Conservation (phyloP, 768 basidiomycete species). For the Glaciozyma martinii region DNA sequence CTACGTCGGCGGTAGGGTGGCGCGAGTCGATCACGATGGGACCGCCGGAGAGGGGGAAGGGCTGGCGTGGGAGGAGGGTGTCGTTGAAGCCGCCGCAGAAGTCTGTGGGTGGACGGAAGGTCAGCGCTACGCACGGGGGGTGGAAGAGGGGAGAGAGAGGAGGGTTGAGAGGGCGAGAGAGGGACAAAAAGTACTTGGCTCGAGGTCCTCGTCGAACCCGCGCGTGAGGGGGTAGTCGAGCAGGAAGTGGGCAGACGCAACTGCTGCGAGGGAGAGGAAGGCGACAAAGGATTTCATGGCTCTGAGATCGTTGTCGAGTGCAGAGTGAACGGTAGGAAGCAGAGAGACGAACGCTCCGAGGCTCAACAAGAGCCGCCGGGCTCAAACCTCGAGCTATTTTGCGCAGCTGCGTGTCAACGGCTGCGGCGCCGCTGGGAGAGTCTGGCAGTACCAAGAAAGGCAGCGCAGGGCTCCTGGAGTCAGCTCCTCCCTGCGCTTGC, state of each 20-base stretch:
- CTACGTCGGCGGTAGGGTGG: constrained; percentile 56
- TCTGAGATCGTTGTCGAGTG: not conserved
- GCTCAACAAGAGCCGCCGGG: too few relatives aligned
- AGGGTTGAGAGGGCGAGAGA: not conserved
- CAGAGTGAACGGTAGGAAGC: not conserved
- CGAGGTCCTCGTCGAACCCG: constrained; percentile 54
- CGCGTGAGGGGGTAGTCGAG: constrained; percentile 65
- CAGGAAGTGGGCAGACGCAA: constrained; percentile 66
- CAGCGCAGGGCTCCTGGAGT: too few relatives aligned
- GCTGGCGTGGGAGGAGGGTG: constrained; percentile 51
- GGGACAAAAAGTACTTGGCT: constrained; percentile 51
- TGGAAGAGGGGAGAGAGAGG: not conserved
- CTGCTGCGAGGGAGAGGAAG: constrained; percentile 43
- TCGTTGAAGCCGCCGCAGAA: constrained; percentile 55
- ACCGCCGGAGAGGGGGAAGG: constrained; percentile 54
- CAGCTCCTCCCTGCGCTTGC: too few relatives aligned
- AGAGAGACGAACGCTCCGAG: not conserved
- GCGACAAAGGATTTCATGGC: constrained; percentile 42
- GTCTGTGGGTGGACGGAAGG: not conserved
- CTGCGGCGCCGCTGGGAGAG: too few relatives aligned
- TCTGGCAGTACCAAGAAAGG: too few relatives aligned
- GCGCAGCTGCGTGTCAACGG: too few relatives aligned
- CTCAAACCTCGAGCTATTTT: not conserved
- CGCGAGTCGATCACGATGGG: constrained; percentile 58
- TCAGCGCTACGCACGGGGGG: not conserved